Evolutionary conservation across 192 early-diverging fungal genomes (phyloP).

Genomic region (Lobosporangium transversale): DNA sequence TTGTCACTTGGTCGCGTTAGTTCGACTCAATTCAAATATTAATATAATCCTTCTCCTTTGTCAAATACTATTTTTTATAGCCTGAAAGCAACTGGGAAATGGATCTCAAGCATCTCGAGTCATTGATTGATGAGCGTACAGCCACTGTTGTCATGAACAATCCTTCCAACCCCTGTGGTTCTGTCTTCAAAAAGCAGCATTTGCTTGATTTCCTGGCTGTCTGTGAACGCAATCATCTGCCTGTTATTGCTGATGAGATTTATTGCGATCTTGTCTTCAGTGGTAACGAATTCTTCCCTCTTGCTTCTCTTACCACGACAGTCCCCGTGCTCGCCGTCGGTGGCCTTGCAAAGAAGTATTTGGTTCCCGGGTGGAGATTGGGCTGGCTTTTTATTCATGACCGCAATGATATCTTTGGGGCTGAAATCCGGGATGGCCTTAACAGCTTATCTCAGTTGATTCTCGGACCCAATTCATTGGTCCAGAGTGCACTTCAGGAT

Average conservation of each 20-base stretch:
- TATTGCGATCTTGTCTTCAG: conserved; percentile 90
- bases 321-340: conserved; percentile 89
- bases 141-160: conserved; percentile 88
- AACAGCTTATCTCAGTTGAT: conserved; percentile 80
- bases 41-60: no score
- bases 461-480: conserved; percentile 81
- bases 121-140: conserved; percentile 84
- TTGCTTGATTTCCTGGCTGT: conserved; percentile 76
- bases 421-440: conserved; percentile 76
- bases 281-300: conserved; percentile 66
- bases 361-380: conserved; percentile 92
- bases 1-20: no score
- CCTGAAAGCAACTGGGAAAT: conserved; percentile 86
- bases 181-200: conserved; percentile 80
- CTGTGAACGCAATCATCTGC: conserved; percentile 79
- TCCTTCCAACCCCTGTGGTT: conserved; percentile 93
- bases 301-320: conserved; percentile 76
- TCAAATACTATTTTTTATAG: conserved; percentile 35
- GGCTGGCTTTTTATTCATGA: conserved; percentile 92
- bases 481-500: conserved; percentile 82
- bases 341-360: conserved; percentile 89
- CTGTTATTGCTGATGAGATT: conserved; percentile 91
- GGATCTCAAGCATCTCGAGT: conserved; percentile 82
- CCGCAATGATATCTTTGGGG: conserved; percentile 60
- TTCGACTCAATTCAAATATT: no score